Conservation (phyloP, 441 rosid genomes). For the Eutrema salsugineum region DNA sequence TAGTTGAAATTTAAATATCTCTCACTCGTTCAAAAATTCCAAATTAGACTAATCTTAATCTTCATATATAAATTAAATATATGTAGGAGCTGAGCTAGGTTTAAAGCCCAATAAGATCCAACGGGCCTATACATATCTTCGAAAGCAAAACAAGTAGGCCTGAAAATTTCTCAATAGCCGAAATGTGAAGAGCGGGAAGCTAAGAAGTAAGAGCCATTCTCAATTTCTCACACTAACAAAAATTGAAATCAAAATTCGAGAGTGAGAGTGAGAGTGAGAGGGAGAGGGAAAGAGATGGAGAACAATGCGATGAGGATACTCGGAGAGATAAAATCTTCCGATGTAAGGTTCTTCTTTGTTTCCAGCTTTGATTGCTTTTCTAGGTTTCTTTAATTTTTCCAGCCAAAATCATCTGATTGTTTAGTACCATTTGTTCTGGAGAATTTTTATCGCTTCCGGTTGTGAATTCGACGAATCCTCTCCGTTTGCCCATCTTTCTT, state of each 20-base stretch:
- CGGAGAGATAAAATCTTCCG: conserved; percentile 50
- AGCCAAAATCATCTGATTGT: neutral
- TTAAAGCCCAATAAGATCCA: neutral
- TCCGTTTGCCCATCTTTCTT: neutral
- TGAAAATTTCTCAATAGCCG: neutral
- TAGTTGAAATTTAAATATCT: too few species aligned
- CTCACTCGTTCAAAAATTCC: too few species aligned
- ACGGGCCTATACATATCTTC: neutral
- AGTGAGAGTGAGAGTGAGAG: neutral
- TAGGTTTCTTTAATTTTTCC: neutral
- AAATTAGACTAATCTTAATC: too few species aligned
- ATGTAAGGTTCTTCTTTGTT: conserved; percentile 39
- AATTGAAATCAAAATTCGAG: neutral
- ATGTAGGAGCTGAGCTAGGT: neutral
- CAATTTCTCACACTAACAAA: neutral
- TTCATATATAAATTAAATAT: too few species aligned
- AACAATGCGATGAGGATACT: conserved; percentile 40
- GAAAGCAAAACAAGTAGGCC: neutral
- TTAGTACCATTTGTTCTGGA: neutral
- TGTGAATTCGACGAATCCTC: neutral
- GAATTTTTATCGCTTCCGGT: neutral
- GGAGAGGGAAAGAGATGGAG: conserved; percentile 41
- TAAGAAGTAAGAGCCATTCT: neutral
- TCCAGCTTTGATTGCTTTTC: neutral
- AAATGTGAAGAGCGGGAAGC: conserved; percentile 26